phyloP scores from a whole-genome alignment of 1,284 basidiomycete species.

The Hemileccinum hortonii region DNA sequence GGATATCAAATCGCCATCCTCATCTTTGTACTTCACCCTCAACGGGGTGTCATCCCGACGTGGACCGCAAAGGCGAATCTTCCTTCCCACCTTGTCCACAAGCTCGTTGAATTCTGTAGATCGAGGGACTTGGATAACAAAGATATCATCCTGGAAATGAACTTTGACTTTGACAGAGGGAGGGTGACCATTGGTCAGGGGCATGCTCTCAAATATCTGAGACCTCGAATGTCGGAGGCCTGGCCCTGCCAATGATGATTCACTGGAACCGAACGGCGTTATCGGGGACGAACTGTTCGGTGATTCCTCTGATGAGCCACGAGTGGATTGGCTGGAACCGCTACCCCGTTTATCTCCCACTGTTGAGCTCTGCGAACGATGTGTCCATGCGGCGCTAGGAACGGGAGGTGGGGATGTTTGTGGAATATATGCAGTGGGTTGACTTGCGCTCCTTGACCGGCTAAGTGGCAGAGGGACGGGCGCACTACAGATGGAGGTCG shows the following conservation, averaged over 20 bases:
- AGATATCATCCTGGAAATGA: conserved; percentile 86
- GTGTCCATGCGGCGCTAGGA: conserved; percentile 54
- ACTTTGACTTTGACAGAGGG: conserved; percentile 82
- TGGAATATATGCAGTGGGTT: conserved; percentile 67
- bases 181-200: conserved; percentile 26
- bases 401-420: conserved; percentile 58
- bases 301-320: conserved; percentile 74
- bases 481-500: conserved; percentile 26
- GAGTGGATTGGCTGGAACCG: conserved; percentile 75
- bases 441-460: conserved; percentile 73
- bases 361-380: conserved; percentile 50
- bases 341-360: conserved; percentile 65
- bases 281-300: conserved; percentile 78
- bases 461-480: conserved; percentile 36
- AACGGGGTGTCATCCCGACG: conserved; percentile 72
- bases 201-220: conserved; percentile 48
- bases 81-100: conserved; percentile 87
- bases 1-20: conserved; percentile 87
- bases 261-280: conserved; percentile 83
- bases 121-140: conserved; percentile 85
- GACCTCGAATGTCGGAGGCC: conserved; percentile 54
- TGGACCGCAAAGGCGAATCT: conserved; percentile 85
- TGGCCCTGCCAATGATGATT: conserved; percentile 64
- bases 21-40: conserved; percentile 86
- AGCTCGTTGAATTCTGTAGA: conserved; percentile 77